Evolutionary conservation across 306 rosid species (phyloP).

Genomic region (Prunus mume): DNA sequence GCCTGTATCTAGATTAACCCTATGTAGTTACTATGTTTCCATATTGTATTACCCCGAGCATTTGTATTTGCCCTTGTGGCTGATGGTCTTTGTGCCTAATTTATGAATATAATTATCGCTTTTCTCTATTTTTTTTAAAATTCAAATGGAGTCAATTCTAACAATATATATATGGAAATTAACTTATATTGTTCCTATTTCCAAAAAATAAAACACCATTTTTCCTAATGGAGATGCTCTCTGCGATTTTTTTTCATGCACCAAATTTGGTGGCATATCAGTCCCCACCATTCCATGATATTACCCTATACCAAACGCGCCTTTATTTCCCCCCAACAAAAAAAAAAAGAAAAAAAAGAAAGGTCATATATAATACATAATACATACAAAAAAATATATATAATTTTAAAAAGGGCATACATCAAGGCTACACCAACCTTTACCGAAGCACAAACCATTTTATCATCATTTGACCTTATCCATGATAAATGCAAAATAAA

Average conservation of each 20-base stretch:
- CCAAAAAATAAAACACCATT: background rate
- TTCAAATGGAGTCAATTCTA: too few relatives aligned
- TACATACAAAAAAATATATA: too few relatives aligned
- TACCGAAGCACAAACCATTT: background rate
- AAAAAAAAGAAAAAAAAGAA: background rate
- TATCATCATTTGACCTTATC: background rate
- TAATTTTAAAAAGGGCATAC: background rate
- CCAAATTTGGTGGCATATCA: background rate
- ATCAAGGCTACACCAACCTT: background rate
- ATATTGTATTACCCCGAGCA: too few relatives aligned
- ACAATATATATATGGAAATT: background rate
- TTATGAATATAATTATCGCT: too few relatives aligned
- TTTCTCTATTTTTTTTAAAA: too few relatives aligned
- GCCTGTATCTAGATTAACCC: too few relatives aligned
- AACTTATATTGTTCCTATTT: background rate
- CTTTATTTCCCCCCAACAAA: background rate
- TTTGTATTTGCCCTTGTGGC: too few relatives aligned
- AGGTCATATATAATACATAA: background rate
- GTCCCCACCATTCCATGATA: conserved; percentile 4
- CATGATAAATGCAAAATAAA: background rate
- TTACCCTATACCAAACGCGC: background rate
- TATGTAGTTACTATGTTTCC: too few relatives aligned
- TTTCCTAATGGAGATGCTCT: background rate
- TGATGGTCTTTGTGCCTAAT: background rate
- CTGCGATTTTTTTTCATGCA: background rate